Evolutionary conservation across 2,329 filamentous ascomycete genomes (phyloP).

Genomic region (Diaporthe longicolla): DNA sequence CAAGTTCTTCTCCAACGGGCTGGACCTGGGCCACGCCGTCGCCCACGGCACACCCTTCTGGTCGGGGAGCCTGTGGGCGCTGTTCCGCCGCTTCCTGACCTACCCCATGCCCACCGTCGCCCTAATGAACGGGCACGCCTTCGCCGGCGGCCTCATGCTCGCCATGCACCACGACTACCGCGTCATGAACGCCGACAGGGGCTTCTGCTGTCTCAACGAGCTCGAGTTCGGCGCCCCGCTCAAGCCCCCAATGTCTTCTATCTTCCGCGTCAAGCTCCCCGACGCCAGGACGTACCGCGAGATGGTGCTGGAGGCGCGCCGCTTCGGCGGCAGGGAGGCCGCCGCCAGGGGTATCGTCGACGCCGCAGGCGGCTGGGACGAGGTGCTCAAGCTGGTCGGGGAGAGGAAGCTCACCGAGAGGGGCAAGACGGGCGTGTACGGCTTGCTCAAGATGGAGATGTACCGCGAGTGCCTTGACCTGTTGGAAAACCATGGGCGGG

Average conservation of each 20-base stretch:
- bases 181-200: constrained; percentile 77
- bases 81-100: constrained; percentile 76
- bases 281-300: constrained; percentile 67
- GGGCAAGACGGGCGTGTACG: constrained; percentile 76
- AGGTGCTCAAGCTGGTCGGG: constrained; percentile 71
- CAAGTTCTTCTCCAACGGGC: constrained; percentile 88
- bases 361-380: constrained; percentile 74
- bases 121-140: constrained; percentile 85
- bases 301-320: constrained; percentile 80
- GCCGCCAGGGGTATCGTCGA: constrained; percentile 79
- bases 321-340: constrained; percentile 75
- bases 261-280: constrained; percentile 80
- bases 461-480: constrained; percentile 75
- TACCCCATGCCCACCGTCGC: constrained; percentile 88
- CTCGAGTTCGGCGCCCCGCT: constrained; percentile 84
- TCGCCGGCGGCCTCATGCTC: constrained; percentile 86
- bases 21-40: constrained; percentile 80
- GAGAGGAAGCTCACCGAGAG: constrained; percentile 73
- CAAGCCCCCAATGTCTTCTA: constrained; percentile 78
- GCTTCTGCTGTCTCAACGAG: constrained; percentile 87
- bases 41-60: constrained; percentile 71
- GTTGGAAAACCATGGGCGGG: constrained; percentile 65
- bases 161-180: constrained; percentile 89
- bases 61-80: constrained; percentile 69
- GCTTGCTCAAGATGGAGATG: constrained; percentile 81